phyloP scores from a whole-genome alignment of 805 yeast species.

The Cyberlindnera petersonii region DNA sequence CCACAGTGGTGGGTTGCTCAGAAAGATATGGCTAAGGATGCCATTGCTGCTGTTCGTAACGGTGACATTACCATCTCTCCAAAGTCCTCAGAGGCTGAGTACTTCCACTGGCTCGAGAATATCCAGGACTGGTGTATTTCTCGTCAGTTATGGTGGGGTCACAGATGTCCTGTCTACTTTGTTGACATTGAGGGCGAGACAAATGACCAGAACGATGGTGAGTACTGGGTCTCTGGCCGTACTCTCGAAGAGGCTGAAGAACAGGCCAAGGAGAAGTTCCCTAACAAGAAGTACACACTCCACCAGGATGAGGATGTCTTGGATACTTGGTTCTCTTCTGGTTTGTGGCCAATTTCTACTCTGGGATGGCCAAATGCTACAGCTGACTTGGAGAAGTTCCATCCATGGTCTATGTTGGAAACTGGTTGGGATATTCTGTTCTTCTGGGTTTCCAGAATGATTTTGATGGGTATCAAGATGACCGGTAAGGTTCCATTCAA shows the following conservation, averaged over 20 bases:
- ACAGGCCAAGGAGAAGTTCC: slow-evolving; percentile 74
- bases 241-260: slow-evolving; percentile 73
- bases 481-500: slow-evolving; percentile 90
- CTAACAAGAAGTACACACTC: slow-evolving; percentile 64
- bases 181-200: slow-evolving; percentile 70
- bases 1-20: slow-evolving; percentile 99
- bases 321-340: slow-evolving; percentile 98
- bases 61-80: slow-evolving; percentile 85
- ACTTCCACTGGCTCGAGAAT: slow-evolving; percentile 91
- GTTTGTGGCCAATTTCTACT: slow-evolving; percentile 96
- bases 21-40: slow-evolving; percentile 80
- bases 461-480: slow-evolving; percentile 82
- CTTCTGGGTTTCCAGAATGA: slow-evolving; percentile 99
- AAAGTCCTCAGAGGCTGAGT: slow-evolving; percentile 86
- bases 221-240: slow-evolving; percentile 91
- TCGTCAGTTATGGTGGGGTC: slow-evolving; percentile 95
- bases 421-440: slow-evolving; percentile 99
- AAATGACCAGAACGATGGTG: slow-evolving; percentile 55
- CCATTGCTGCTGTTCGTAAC: slow-evolving; percentile 76
- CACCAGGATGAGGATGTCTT: slow-evolving; percentile 95
- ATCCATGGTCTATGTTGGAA: slow-evolving; percentile 91
- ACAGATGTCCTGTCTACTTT: slow-evolving; percentile 94
- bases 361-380: slow-evolving; percentile 91
- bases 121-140: slow-evolving; percentile 99
- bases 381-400: slow-evolving; percentile 68